Percentiles rank a stretch among this genome's conserved stretches.
Evolutionary conservation across 2,329 filamentous ascomycete genomes (phyloP).

Genomic region (Colletotrichum graminicola): DNA sequence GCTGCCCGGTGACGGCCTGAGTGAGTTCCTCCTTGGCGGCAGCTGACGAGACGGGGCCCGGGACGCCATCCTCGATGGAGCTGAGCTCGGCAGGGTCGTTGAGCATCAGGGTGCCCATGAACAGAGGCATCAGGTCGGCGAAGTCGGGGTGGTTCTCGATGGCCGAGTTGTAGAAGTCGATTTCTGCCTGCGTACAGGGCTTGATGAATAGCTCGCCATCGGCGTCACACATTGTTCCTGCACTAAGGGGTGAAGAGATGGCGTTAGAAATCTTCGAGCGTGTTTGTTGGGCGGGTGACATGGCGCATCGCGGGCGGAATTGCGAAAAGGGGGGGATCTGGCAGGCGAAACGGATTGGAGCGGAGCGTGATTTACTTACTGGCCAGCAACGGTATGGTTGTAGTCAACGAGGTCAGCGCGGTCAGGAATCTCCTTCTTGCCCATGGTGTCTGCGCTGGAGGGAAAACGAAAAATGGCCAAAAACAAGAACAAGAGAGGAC

Average conservation of each 20-base stretch:
- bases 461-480: not conserved
- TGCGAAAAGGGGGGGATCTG: not conserved
- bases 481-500: not conserved
- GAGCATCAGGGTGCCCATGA: conserved; percentile 83
- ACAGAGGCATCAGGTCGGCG: conserved; percentile 84
- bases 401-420: conserved; percentile 75
- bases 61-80: conserved; percentile 62
- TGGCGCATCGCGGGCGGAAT: conserved; percentile 5
- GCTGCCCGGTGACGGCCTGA: conserved; percentile 50
- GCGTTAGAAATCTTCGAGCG: conserved; percentile 6
- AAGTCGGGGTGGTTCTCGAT: conserved; percentile 76
- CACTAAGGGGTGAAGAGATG: conserved; percentile 64
- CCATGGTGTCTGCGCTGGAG: conserved; percentile 20
- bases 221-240: conserved; percentile 87
- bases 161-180: conserved; percentile 89
- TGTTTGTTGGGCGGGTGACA: not conserved
- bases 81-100: conserved; percentile 63
- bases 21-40: conserved; percentile 53
- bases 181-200: conserved; percentile 87
- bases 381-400: conserved; percentile 83
- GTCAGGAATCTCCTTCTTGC: conserved; percentile 60
- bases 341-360: not conserved
- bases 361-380: conserved; percentile 68
- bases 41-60: conserved; percentile 56
- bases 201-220: conserved; percentile 93